Evolutionary conservation across 306 rosid species (phyloP), one percentile per base, ranked within the genome.

Genomic region (Malus sieversii): DNA sequence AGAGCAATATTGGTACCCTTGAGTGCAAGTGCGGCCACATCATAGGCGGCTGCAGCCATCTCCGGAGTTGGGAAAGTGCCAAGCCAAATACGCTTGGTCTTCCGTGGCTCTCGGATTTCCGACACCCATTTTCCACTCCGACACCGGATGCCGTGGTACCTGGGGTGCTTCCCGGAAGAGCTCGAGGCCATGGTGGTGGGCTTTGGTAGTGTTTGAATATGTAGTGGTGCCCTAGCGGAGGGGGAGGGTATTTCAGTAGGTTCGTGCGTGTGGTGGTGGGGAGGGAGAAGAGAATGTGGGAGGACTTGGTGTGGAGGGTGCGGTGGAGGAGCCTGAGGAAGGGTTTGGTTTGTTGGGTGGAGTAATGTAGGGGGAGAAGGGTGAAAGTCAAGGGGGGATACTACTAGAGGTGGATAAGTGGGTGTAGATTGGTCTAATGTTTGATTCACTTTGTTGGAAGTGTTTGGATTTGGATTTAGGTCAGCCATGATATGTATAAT

Each of bases 41-140:
- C 98, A 16, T 90, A 91, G 61, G 98, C 98, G 0, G 96, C 93
- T 0, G 97, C 98, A 0, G 97, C 98, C 98, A 94, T 94, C 78
- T 94, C 98, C 40, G 97, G 81, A 0, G 87, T 78, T 0, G 84
- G 81, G 66, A 85, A 94, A 1, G 98, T 94, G 3, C 98, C 98
- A 0, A 92, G 85, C 98, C 98, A 94, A 82, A 94, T 94, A 7
- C 97, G 89, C 0, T 84, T 87, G 4, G 96, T 82, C 76, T 88
- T 90, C 2, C 93, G 86, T 0, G 97, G 98, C 84, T 94, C 96
- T 2, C 98, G 90, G 82, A 94, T 94, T 80, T 94, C 98, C 4
- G 98, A 88, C 4, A 92, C 98, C 98, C 97, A 94, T 74, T 94
- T 94, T 1, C 86, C 93, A 8, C 95, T 75, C 6, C 98, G 78